Conservation (phyloP, 306 rosid species). For the Malus orientalis region DNA sequence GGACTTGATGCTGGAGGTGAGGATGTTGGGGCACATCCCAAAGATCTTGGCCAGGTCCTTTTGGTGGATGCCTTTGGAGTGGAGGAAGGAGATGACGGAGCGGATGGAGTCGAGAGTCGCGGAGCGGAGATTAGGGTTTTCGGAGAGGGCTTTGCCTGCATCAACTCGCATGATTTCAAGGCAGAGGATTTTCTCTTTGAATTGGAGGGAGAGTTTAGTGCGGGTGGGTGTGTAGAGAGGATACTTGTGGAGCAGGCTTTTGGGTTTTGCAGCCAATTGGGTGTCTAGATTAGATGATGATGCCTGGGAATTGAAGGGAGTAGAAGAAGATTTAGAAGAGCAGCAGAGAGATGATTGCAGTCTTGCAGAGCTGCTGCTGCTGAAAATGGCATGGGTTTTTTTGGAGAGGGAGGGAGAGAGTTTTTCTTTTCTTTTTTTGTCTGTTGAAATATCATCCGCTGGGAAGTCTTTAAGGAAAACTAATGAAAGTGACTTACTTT, state of each 20-base stretch:
- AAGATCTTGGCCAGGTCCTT: slow-evolving; percentile 64
- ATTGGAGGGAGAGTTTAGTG: slow-evolving; percentile 53
- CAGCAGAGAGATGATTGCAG: slow-evolving; percentile 46
- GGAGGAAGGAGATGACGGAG: slow-evolving; percentile 60
- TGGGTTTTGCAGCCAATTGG: slow-evolving; percentile 42
- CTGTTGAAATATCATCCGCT: background rate
- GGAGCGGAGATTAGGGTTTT: slow-evolving; percentile 53
- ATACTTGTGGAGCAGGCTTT: slow-evolving; percentile 52
- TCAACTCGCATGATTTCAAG: slow-evolving; percentile 88
- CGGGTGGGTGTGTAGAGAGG: slow-evolving; percentile 58
- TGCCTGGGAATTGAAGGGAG: slow-evolving; percentile 6
- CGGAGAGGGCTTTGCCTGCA: slow-evolving; percentile 76
- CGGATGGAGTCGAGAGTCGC: slow-evolving; percentile 56
- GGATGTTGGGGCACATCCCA: slow-evolving; percentile 87
- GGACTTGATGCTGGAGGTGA: slow-evolving; percentile 52
- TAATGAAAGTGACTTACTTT: too few species aligned
- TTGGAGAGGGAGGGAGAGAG: background rate
- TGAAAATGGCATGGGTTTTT: slow-evolving; percentile 29
- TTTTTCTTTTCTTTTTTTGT: too few species aligned
- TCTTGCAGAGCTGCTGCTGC: slow-evolving; percentile 27
- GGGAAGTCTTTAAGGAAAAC: background rate
- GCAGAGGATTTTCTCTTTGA: slow-evolving; percentile 84
- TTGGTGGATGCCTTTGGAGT: slow-evolving; percentile 59
- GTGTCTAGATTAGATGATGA: slow-evolving; percentile 14
- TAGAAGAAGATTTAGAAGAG: slow-evolving; percentile 21